Evolutionary conservation across 2,329 filamentous ascomycete species (phyloP).

Genomic region (Colletotrichum caudatum): DNA sequence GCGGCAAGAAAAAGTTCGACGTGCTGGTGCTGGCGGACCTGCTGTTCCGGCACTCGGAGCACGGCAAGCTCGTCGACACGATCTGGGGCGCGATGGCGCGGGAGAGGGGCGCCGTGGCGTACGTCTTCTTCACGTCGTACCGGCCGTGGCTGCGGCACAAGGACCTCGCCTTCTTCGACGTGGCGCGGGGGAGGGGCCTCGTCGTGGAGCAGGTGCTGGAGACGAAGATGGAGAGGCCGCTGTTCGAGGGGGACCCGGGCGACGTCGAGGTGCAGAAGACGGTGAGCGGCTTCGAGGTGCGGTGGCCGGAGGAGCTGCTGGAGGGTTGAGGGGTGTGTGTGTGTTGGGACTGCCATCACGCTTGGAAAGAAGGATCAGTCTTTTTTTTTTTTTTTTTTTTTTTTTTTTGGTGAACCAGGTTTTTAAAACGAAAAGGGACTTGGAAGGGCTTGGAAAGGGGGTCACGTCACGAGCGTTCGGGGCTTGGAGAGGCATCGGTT

Average conservation of each 20-base stretch:
- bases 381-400: not conserved
- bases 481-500: not conserved
- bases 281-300: constrained; percentile 81
- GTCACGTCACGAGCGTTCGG: not conserved
- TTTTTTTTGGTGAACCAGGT: not conserved
- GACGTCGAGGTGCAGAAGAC: constrained; percentile 85
- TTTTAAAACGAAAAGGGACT: not conserved
- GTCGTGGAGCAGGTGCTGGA: constrained; percentile 84
- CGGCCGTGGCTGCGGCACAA: constrained; percentile 89
- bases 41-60: constrained; percentile 91
- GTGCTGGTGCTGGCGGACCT: constrained; percentile 88
- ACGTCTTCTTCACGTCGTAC: constrained; percentile 96
- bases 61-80: constrained; percentile 79
- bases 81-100: constrained; percentile 75
- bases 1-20: constrained; percentile 70
- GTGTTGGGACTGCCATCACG: not conserved
- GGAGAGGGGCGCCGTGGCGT: constrained; percentile 68
- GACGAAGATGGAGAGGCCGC: constrained; percentile 82
- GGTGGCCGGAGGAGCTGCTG: constrained; percentile 66
- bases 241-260: constrained; percentile 91
- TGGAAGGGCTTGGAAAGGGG: not conserved
- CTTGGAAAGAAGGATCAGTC: no score
- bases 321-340: constrained; percentile 21
- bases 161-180: constrained; percentile 87
- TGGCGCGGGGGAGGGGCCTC: constrained; percentile 78